Conservation (phyloP, 352 stramenopile species). For the Phytophthora sp. region DNA sequence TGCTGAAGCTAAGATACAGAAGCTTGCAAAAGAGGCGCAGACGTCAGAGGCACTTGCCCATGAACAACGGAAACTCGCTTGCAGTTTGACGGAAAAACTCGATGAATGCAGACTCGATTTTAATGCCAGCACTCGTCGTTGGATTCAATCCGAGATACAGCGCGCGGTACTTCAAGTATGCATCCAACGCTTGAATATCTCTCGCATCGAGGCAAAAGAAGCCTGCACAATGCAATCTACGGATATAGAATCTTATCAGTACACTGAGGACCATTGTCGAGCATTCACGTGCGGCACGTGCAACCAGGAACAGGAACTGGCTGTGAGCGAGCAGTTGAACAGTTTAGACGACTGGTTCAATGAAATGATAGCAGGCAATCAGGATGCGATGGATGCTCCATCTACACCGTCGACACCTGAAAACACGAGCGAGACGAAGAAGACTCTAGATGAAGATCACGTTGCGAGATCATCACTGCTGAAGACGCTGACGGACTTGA, state of each 20-base stretch:
- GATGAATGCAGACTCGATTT: slow-evolving; percentile 21
- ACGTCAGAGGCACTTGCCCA: neutral
- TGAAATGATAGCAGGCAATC: slow-evolving; percentile 36
- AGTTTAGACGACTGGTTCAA: slow-evolving; percentile 64
- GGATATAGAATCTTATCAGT: slow-evolving; percentile 21
- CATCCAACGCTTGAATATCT: neutral
- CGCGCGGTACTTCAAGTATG: slow-evolving; percentile 14
- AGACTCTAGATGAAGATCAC: slow-evolving; percentile 3
- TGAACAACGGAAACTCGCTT: neutral
- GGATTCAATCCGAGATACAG: slow-evolving; percentile 19
- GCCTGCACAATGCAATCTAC: slow-evolving; percentile 18
- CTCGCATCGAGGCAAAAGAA: slow-evolving; percentile 9
- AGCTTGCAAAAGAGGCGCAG: neutral
- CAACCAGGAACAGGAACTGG: slow-evolving; percentile 12
- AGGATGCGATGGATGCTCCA: neutral
- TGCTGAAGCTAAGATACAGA: neutral
- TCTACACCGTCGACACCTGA: neutral
- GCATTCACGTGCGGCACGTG: neutral
- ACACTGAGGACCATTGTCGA: neutral
- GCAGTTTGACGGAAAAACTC: slow-evolving; percentile 3
- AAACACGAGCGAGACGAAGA: neutral
- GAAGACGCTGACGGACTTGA: slow-evolving; percentile 22
- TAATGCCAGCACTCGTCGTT: slow-evolving; percentile 1
- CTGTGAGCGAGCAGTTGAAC: slow-evolving; percentile 50
- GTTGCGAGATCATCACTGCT: slow-evolving; percentile 10